A percentile compares a stretch with the other conserved stretches of the same genome.
phyloP scores from a whole-genome alignment of 1,284 basidiomycete genomes.

The Moesziomyces sp. region DNA sequence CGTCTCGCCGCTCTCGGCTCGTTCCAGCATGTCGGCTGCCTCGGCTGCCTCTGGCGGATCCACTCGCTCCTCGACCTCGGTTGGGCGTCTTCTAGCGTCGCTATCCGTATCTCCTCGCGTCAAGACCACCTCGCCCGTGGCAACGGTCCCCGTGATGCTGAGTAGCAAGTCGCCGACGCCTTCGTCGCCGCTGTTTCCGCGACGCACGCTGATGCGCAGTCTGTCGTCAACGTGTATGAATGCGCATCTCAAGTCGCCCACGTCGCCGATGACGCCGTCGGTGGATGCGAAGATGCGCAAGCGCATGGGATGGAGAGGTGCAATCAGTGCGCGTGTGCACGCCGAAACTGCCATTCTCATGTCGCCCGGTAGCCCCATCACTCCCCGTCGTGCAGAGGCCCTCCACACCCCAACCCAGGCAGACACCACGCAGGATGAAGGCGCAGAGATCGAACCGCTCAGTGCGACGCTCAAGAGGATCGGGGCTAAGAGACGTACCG shows the following conservation, averaged over 20 bases:
- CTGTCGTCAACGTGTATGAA: constrained; percentile 28
- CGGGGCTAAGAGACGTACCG: constrained; percentile 25
- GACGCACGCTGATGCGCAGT: constrained; percentile 27
- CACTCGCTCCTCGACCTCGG: constrained; percentile 4
- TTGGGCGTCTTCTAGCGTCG: constrained; percentile 10
- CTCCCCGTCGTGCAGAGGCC: constrained; percentile 19
- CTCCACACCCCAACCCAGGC: constrained; percentile 38
- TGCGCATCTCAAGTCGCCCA: constrained; percentile 5
- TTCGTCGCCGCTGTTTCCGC: constrained; percentile 33
- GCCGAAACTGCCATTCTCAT: constrained; percentile 24
- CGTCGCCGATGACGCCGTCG: constrained; percentile 1
- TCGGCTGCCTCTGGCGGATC: constrained; percentile 2
- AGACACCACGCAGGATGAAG: neutral
- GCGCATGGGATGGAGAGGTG: constrained; percentile 31
- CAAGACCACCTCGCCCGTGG: neutral
- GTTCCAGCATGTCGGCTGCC: constrained; percentile 4
- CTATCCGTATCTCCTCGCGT: constrained; percentile 5
- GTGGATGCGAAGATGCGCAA: constrained; percentile 13
- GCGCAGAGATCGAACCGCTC: constrained; percentile 16
- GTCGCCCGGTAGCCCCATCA: constrained; percentile 32
- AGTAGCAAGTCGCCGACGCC: constrained; percentile 24
- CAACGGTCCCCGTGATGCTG: constrained; percentile 12
- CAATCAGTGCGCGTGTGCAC: neutral
- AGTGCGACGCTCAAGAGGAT: constrained; percentile 38
- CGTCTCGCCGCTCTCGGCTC: neutral